Base-by-base conservation (phyloP, 371 early-diverging fungal genomes). In the Mycotypha africana region DNA sequence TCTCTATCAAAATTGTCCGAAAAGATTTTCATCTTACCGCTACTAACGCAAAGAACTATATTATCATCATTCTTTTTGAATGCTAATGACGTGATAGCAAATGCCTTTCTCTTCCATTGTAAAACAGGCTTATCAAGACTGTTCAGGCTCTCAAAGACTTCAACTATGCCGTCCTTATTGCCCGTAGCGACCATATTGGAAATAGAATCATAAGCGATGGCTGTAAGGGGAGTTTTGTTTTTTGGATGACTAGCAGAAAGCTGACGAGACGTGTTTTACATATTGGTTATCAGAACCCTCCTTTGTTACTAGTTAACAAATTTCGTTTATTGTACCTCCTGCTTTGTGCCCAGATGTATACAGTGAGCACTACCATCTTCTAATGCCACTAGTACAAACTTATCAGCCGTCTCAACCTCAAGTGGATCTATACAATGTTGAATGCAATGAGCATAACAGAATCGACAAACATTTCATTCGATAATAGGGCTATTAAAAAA, bases 321-420 rank as follows among this genome's bases (percentile, higher is more conserved):
- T 28, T 11, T 28, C 5, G 28, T 28, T 11, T 8, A 28, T 28
- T 10, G 8, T 78, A 76, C 80, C 69, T 79, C 78, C 35, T 72
- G 51, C 17, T 74, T 74, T 6, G 73, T 70, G 4, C 80, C 67
- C 2, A 79, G 51, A 56, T 79, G 76, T 21, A 79, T 53, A 15
- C 73, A 76, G 30, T 61, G 62, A 14, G 74, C 50, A 28, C 48
- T 55, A 8, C 80, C 80, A 35, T 67, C 60, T 7, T 55, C 65
- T n/a, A 70, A 43, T 12, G 69, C 80, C 7, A 61, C 74, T 23
- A 79, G 23, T 0, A 76, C 62, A 19, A 77, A 11, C 28, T 74
- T 76, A 28, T 74, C 73, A 15, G 50, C 55, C 22, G 80, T 79
- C 2, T 67, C 76, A 1, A 77, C 65, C 40, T 79, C 80, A n/a